These are phyloP conservation scores for Pythium chondricola DNA, from an alignment of 352 stramenopile species.

Conservation along the genomic window DNA sequence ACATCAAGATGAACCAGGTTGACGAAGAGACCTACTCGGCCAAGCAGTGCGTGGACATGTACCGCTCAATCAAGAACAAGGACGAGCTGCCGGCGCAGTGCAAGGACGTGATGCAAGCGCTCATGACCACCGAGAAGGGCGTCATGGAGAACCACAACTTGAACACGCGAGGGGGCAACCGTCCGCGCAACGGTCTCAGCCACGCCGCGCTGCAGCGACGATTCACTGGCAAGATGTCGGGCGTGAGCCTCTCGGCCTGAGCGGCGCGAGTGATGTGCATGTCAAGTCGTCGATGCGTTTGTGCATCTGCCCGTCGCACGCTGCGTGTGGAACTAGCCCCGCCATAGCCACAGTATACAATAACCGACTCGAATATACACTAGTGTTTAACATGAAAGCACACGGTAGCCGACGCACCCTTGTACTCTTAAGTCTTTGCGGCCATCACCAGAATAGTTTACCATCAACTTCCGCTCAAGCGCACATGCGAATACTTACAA, in stretches of 20 bases:
- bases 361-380: too few relatives aligned
- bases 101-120: conserved; percentile 71
- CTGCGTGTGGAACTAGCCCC: too few relatives aligned
- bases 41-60: conserved; percentile 65
- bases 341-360: too few relatives aligned
- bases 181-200: conserved; percentile 54
- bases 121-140: conserved; percentile 54
- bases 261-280: too few relatives aligned
- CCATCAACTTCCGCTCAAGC: too few relatives aligned
- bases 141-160: conserved; percentile 65
- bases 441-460: too few relatives aligned
- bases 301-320: too few relatives aligned
- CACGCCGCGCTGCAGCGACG: conserved; percentile 70
- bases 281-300: too few relatives aligned
- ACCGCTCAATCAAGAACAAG: conserved; percentile 73
- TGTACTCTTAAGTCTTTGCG: too few relatives aligned
- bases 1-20: background rate
- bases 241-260: conserved; percentile 44
- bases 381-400: too few relatives aligned
- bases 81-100: conserved; percentile 65
- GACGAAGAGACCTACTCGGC: conserved; percentile 8
- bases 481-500: too few relatives aligned
- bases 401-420: too few relatives aligned
- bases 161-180: conserved; percentile 56
- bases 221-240: conserved; percentile 83